Evolutionary conservation across 495 filamentous ascomycete species (phyloP), one percentile per base, ranked within the genome.

Genomic region (Venustampulla echinocandica): DNA sequence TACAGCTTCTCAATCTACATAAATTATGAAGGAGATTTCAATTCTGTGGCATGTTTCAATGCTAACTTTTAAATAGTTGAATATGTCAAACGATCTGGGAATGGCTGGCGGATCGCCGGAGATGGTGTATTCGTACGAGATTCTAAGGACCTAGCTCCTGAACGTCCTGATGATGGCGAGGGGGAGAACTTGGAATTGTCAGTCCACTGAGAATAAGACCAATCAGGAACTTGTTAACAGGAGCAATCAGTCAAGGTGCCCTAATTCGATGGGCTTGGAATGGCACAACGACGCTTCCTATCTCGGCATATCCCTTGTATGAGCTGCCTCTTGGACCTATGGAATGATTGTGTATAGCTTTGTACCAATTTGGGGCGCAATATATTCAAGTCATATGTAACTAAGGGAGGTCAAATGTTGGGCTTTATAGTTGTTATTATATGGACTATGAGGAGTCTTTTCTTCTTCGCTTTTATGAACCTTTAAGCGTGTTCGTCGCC

Each of bases 121-220:
- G 60, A 66, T 0, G 70, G 69, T 14, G 55, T 69, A 1, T 66
- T 72, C 39, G 65, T 65, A 20, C 43, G 40, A 33, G 50, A 56
- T 22, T 2, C 36, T 11, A 35, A 33, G 11, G 42, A 25, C 48
- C 42, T 42, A 10, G 15, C 15, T 40, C 25, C 37, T 39, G 50
- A 20, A 34, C 7, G 17, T 17, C 22, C 14, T 11, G 42, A 36
- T 20, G 37, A 44, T 28, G 55, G 49, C 39, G 60, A 65, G 25
- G 52, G 54, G 18, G 48, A 50, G 35, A 49, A 51, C 22, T 57
- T 44, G 10, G 19, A 15, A 52, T 50, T 54, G 59, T 60, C 46
- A 60, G 57, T 60, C 24, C 14, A 30, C 14, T 49, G 15, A 38
- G 46, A 18, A 15, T 25, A 13, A 14, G 11, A 44, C 10, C 2